Base-by-base conservation (phyloP, 805 yeast genomes). In the Spathaspora girioi region DNA sequence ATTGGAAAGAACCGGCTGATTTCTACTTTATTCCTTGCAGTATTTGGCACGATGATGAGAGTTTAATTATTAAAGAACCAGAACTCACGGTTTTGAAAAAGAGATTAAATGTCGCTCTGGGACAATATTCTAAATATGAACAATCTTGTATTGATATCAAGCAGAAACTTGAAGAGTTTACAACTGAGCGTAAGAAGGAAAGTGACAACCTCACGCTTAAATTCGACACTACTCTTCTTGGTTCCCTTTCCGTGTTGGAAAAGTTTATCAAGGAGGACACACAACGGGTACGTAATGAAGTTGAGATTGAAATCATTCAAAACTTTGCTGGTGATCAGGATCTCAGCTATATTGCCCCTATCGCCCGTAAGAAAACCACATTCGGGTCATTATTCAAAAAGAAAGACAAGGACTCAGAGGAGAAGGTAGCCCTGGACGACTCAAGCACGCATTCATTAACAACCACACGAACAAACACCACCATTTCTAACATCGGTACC, bases 31-130 rank as follows among this genome's bases (percentile, higher is more conserved):
- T 88, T 55, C 97, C 98, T 1, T 85, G 96, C 23, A 84, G 91
- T 29, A 86, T 94, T 42, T 94, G 99, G 99, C 98, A 93, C 68
- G 99, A 94, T 62, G 97, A 94, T 67, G 97, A 90, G 56, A 72
- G 80, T 35, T 78, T 88, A 61, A 78, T 83, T 1, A 73, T 78
- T 5, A 78, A 79, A 43, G 83, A 80, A 42, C 78, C 76, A 5
- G 89, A 84, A 60, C 69, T 86, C 48, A 73, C 79, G 6, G 81
- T 78, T 40, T 69, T 87, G 61, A 83, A 80, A 62, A 71, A 74
- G 51, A 69, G 70, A 48, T 69, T 88, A 53, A 79, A 80, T 53
- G 53, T 59, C 20, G 66, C 77, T 14, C 62, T 70, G 26, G 53
- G 62, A 3, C 66, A 67, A 18, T 79, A 77, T 57, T 67, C 75